These are phyloP conservation scores for Lipomyces kockii DNA, from an alignment of 805 yeast species.

Conservation along the genomic window DNA sequence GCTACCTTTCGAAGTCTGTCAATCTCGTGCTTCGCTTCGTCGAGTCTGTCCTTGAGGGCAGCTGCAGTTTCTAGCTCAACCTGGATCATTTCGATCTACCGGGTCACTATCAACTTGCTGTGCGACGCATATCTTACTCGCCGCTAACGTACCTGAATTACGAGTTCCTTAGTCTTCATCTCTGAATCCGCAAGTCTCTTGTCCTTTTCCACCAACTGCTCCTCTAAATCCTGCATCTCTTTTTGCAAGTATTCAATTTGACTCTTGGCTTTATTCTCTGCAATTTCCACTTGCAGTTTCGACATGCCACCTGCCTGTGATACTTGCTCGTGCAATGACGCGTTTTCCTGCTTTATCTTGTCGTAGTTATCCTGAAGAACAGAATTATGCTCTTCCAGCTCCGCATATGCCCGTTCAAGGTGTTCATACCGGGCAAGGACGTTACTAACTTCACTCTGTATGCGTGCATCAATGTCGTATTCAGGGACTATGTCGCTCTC, in stretches of 20 bases:
- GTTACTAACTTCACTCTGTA: slow-evolving; percentile 10
- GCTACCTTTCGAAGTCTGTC: slow-evolving; percentile 25
- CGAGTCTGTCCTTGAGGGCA: slow-evolving; percentile 23
- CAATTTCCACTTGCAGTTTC: slow-evolving; percentile 26
- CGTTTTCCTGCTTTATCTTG: slow-evolving; percentile 7
- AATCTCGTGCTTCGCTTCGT: slow-evolving; percentile 32
- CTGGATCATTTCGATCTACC: slow-evolving; percentile 19
- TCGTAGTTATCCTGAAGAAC: slow-evolving; percentile 14
- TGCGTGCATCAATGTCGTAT: not conserved
- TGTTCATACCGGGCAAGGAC: slow-evolving; percentile 10
- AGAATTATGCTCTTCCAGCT: slow-evolving; percentile 18
- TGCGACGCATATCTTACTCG: not conserved
- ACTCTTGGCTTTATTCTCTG: slow-evolving; percentile 21
- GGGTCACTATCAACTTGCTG: not conserved
- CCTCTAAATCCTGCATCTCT: slow-evolving; percentile 32
- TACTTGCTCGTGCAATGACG: slow-evolving; percentile 2
- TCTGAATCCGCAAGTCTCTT: slow-evolving; percentile 21
- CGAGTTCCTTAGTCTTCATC: slow-evolving; percentile 7
- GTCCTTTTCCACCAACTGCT: slow-evolving; percentile 23
- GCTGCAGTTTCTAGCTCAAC: slow-evolving; percentile 17
- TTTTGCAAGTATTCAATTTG: slow-evolving; percentile 30
- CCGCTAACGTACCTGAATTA: slow-evolving; percentile 7
- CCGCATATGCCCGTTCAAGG: slow-evolving; percentile 19
- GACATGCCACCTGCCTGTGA: not conserved
- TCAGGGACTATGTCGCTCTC: not conserved